Conservation (phyloP, 176 grass and related monocot genomes). For the Triticum turgidum region DNA sequence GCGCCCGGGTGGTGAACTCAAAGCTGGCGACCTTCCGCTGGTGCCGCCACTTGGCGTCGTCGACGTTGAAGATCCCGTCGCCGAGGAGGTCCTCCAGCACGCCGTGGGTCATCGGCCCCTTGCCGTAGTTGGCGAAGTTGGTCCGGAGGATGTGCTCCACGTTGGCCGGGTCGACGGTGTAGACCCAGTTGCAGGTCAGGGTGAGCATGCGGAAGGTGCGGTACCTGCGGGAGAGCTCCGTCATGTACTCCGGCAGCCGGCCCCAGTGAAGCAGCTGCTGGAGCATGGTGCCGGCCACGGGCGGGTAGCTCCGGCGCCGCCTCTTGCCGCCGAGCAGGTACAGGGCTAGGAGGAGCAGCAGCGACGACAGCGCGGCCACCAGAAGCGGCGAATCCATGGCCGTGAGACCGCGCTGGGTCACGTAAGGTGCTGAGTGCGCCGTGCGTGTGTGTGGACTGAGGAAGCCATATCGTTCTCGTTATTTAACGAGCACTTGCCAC, state of each 20-base stretch:
- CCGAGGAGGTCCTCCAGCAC: slow-evolving; percentile 57
- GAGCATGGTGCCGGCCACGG: slow-evolving; percentile 53
- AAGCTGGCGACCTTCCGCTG: slow-evolving; percentile 72
- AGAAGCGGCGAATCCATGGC: neutral
- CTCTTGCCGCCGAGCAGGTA: slow-evolving; percentile 22
- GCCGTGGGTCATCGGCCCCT: slow-evolving; percentile 38
- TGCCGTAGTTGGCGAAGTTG: slow-evolving; percentile 80
- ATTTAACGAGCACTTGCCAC: too few relatives aligned
- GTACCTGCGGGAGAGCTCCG: slow-evolving; percentile 26
- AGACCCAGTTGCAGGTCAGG: slow-evolving; percentile 46
- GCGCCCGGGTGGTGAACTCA: slow-evolving; percentile 59
- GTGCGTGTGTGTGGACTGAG: neutral
- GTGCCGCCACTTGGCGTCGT: slow-evolving; percentile 68
- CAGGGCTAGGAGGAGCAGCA: slow-evolving; percentile 3
- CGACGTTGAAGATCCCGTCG: slow-evolving; percentile 75
- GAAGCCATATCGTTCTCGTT: too few relatives aligned
- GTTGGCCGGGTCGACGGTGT: slow-evolving; percentile 62
- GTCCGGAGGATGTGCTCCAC: slow-evolving; percentile 78
- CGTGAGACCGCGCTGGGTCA: neutral
- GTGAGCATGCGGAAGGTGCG: slow-evolving; percentile 63
- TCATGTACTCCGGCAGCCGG: slow-evolving; percentile 53
- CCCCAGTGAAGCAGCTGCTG: slow-evolving; percentile 50
- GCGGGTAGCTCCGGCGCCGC: slow-evolving; percentile 36
- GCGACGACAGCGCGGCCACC: neutral
- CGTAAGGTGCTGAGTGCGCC: neutral